Evolutionary conservation across 331 rosid genomes (phyloP), one percentile per base, ranked within the genome.

Genomic region (Malus hybrid): DNA sequence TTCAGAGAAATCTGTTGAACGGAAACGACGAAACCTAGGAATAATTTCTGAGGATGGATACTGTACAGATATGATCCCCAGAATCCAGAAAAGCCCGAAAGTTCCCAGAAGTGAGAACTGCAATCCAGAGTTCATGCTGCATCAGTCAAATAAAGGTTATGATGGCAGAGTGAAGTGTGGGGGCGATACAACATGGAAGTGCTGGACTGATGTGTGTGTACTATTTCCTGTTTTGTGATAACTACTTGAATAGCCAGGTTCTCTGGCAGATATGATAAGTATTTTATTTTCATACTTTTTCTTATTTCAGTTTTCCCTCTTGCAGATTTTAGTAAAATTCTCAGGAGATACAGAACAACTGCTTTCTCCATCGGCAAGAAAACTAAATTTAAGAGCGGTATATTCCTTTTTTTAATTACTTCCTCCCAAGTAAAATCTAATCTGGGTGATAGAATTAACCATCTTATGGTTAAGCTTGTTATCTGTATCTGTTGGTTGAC

Each of bases 171-270:
- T 76, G 62, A 86, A 80, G 76, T 66, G 65, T 71, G 89, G 81
- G 50, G 78, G 65, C 70, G 85, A 76, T 77, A 52, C n/a, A 71
- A 72, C 42, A 28, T 36, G 69, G 85, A 83, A 83, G 80, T 75
- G 85, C 71, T 88, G 87, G 89, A 79, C 80, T 72, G 87, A 85
- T 80, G 98, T 93, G 87, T 60, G 96, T 70, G 77, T 72, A 75
- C 65, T 75, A 36, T 32, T 69, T 73, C 31, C 33, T 13, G 62
- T 1, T 72, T 74, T 61, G 33, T 57, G 42, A 50, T 59, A 72
- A 15, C 76, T 44, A 65, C 67, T 77, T 79, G 62, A 48, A 69
- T 67, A 72, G 65, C 82, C 72, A 39, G 50, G 67, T 83, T 61
- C 70, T 73, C 54, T 72, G 33, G 68, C 62, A 52, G 57, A 73